Conservation (phyloP, 2,329 filamentous ascomycete species). For the Neonectria magnoliae region DNA sequence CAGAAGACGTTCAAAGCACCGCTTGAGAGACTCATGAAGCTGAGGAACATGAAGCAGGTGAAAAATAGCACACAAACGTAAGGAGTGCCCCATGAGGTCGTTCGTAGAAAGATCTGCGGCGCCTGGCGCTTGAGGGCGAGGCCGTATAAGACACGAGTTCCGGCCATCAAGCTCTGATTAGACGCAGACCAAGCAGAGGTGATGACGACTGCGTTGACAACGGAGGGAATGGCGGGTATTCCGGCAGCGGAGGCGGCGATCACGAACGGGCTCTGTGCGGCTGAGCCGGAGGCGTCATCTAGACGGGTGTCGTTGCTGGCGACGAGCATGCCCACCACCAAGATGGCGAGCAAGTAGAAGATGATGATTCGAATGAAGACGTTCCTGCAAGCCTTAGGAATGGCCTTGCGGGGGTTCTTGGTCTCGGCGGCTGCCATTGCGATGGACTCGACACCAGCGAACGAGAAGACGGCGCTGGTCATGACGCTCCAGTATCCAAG, state of each 20-base stretch:
- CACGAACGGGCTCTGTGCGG: constrained; percentile 68
- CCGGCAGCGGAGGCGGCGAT: constrained; percentile 76
- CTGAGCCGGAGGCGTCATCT: constrained; percentile 55
- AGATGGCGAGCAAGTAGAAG: constrained; percentile 72
- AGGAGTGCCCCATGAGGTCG: constrained; percentile 70
- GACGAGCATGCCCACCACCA: constrained; percentile 76
- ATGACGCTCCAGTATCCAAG: constrained; percentile 73
- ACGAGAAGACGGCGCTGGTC: constrained; percentile 73
- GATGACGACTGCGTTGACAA: constrained; percentile 82
- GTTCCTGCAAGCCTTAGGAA: constrained; percentile 65
- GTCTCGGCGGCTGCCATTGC: constrained; percentile 71
- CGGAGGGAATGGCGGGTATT: constrained; percentile 72
- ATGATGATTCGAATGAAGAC: constrained; percentile 68
- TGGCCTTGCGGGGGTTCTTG: constrained; percentile 62
- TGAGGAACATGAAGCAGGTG: constrained; percentile 64
- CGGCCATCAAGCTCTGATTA: constrained; percentile 71
- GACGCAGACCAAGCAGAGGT: constrained; percentile 76
- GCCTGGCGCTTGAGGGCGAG: constrained; percentile 69
- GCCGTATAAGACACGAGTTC: constrained; percentile 68
- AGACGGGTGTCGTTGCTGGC: constrained; percentile 67
- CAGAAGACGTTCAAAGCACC: constrained; percentile 71
- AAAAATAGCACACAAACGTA: constrained; percentile 67
- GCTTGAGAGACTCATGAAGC: constrained; percentile 66
- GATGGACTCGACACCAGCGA: constrained; percentile 71
- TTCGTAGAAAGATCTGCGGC: constrained; percentile 66